A percentile compares a stretch with the other conserved stretches of the same genome.
phyloP scores from a whole-genome alignment of 192 early-diverging fungal species.

The Backusella parvicylindrica region DNA sequence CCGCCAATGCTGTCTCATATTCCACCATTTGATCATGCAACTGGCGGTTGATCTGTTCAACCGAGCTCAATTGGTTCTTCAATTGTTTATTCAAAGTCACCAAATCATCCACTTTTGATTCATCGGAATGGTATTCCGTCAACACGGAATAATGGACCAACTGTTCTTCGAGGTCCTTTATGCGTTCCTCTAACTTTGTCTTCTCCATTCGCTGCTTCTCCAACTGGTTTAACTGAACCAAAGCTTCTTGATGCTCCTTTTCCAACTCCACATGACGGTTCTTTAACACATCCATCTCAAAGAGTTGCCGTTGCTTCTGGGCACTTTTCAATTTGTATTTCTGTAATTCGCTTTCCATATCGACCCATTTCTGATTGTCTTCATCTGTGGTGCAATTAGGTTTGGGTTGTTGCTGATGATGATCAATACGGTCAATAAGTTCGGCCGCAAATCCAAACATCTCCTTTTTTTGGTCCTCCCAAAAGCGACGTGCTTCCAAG shows the following conservation, averaged over 20 bases:
- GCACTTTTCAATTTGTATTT: neutral
- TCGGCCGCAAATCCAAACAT: conserved; percentile 4
- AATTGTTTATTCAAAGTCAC: neutral
- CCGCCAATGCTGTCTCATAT: neutral
- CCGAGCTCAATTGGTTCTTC: neutral
- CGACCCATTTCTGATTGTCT: neutral
- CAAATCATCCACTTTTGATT: neutral
- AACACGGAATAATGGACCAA: neutral
- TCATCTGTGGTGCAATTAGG: neutral
- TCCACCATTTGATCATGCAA: neutral
- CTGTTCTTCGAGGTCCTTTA: neutral
- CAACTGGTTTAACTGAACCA: neutral
- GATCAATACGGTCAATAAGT: neutral
- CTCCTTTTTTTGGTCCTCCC: conserved; percentile 14
- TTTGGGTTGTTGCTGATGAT: neutral
- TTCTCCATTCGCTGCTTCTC: neutral
- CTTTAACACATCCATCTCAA: conserved; percentile 6
- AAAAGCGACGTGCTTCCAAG: conserved; percentile 16
- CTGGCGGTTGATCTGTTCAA: neutral
- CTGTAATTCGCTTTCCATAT: neutral
- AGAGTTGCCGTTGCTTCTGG: neutral
- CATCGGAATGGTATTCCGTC: neutral
- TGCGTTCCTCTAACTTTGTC: neutral
- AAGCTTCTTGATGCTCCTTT: neutral
- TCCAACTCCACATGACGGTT: neutral